These are phyloP conservation scores for Diaporthe sp. DNA, from an alignment of 2,329 filamentous ascomycete genomes.

Conservation along the genomic window DNA sequence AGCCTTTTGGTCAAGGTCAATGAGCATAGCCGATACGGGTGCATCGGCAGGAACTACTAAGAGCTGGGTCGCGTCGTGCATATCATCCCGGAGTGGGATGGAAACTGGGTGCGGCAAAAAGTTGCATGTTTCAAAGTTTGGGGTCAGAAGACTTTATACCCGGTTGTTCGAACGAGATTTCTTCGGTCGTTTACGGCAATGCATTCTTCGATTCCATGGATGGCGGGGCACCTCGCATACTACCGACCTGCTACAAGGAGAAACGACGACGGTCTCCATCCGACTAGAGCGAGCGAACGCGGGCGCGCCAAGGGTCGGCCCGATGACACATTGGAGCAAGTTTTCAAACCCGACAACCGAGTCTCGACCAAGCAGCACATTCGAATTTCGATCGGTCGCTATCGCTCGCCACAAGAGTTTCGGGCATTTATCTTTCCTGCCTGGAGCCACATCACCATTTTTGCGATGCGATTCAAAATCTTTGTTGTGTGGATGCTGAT, in stretches of 20 bases:
- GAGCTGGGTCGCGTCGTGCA: conserved; percentile 34
- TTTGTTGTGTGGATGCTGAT: conserved; percentile 6
- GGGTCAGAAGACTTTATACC: conserved; percentile 37
- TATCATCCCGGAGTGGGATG: conserved; percentile 34
- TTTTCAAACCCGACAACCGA: neutral
- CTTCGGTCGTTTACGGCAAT: conserved; percentile 33
- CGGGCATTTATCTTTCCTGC: neutral
- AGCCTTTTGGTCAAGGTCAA: conserved; percentile 10
- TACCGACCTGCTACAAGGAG: neutral
- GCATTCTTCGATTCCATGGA: conserved; percentile 23
- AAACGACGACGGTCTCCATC: neutral
- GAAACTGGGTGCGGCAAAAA: conserved; percentile 34
- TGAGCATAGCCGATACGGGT: conserved; percentile 36
- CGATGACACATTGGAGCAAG: neutral
- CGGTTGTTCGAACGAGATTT: conserved; percentile 36
- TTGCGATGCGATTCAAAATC: neutral
- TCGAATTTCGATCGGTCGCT: conserved; percentile 18
- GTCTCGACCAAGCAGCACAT: conserved; percentile 5
- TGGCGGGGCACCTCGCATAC: neutral
- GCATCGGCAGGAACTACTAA: conserved; percentile 21
- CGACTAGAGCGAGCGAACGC: conserved; percentile 3
- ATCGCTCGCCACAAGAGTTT: neutral
- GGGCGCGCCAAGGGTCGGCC: conserved; percentile 3
- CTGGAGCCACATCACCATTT: conserved; percentile 17
- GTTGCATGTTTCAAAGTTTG: conserved; percentile 34